A percentile compares a stretch with the other conserved stretches of the same genome.
Evolutionary conservation across 1,139 yeast genomes (phyloP).

Genomic region (Pichia sp.): DNA sequence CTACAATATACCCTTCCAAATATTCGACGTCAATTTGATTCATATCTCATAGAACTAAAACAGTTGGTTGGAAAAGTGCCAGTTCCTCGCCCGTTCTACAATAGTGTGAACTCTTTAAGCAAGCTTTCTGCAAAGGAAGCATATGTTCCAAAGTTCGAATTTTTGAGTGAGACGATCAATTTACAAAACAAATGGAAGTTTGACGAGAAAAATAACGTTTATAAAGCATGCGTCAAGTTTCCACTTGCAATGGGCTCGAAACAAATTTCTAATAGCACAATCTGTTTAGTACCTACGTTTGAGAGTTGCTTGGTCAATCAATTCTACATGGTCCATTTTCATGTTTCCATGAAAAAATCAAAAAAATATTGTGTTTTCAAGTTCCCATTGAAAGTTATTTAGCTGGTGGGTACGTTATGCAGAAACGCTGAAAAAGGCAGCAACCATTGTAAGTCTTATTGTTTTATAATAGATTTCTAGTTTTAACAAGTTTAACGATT

Average conservation of each 20-base stretch:
- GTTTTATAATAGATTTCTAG: not conserved
- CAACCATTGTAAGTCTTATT: not conserved
- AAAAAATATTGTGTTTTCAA: constrained; percentile 10
- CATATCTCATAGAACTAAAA: constrained; percentile 9
- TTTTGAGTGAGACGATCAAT: constrained; percentile 6
- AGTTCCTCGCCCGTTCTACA: constrained; percentile 11
- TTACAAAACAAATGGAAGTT: constrained; percentile 10
- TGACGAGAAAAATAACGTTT: constrained; percentile 1
- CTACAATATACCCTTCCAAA: constrained; percentile 8
- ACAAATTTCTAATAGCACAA: constrained; percentile 1
- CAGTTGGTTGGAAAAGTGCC: constrained; percentile 5
- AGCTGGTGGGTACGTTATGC: not conserved
- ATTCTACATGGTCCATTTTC: constrained; percentile 12
- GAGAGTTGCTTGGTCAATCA: constrained; percentile 12
- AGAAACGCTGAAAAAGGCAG: not conserved
- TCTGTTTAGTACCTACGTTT: constrained; percentile 13
- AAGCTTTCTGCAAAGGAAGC: constrained; percentile 11
- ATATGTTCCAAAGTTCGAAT: constrained; percentile 11
- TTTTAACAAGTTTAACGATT: not conserved
- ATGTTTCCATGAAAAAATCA: constrained; percentile 5
- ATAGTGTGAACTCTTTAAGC: constrained; percentile 10
- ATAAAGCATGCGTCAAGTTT: constrained; percentile 3
- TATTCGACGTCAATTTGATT: constrained; percentile 11
- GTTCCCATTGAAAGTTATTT: constrained; percentile 10
- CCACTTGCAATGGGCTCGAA: constrained; percentile 11